These are phyloP conservation scores for Penicillium concentricum DNA, from an alignment of 2,329 filamentous ascomycete species.

Conservation along the genomic window DNA sequence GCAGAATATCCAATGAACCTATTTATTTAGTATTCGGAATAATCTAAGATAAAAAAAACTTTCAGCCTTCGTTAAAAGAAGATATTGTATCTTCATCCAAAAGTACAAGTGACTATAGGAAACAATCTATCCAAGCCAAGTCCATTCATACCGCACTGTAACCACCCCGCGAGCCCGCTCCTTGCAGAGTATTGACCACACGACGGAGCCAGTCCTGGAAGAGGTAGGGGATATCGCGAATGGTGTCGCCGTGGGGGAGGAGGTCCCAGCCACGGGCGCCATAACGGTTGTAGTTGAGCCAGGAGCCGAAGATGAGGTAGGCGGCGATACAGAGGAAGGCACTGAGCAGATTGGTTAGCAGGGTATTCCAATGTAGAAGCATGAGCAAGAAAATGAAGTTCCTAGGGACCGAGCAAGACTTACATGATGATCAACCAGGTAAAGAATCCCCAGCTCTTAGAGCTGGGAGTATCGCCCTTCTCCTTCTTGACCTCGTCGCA, in stretches of 20 bases:
- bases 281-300: slow-evolving; percentile 98
- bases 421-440: slow-evolving; percentile 96
- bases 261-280: slow-evolving; percentile 94
- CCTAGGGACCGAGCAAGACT: slow-evolving; percentile 39
- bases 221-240: slow-evolving; percentile 89
- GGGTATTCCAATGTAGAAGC: background rate
- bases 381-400: background rate
- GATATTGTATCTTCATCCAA: background rate
- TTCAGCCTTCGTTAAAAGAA: background rate
- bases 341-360: slow-evolving; percentile 47
- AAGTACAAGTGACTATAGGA: slow-evolving; percentile 5
- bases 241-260: slow-evolving; percentile 85
- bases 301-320: slow-evolving; percentile 96
- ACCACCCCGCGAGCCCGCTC: slow-evolving; percentile 78
- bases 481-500: slow-evolving; percentile 63
- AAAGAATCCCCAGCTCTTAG: slow-evolving; percentile 84
- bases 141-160: slow-evolving; percentile 80
- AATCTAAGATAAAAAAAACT: background rate
- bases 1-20: background rate
- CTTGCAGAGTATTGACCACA: slow-evolving; percentile 80
- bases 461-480: slow-evolving; percentile 40
- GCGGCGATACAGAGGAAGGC: slow-evolving; percentile 79
- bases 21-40: background rate
- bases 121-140: background rate
- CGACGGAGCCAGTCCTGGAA: slow-evolving; percentile 82